Evolutionary conservation across 495 filamentous ascomycete species (phyloP), one percentile per base, ranked within the genome.

Genomic region (Echria macrotheca): DNA sequence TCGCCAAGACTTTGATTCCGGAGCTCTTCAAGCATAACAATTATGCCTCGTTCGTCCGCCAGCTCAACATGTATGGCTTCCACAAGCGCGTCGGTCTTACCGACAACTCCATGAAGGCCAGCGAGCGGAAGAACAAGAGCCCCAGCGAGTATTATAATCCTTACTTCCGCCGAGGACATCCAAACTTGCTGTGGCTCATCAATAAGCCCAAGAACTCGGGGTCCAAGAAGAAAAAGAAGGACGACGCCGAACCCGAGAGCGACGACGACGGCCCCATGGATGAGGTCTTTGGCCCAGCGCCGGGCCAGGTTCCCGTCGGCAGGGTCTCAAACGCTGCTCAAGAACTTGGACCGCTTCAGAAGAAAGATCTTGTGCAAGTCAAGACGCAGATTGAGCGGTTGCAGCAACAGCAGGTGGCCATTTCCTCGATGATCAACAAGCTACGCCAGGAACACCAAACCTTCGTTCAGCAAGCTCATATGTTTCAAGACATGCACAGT

Each of bases 1-100:
- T 99, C 67, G 94, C 93, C n/a, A 91, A 89, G 64, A 95, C 84
- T 0, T 66, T 99, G 50, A 97, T 99, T 40, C 93, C 93, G 2
- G 93, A 97, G 61, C 75, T 96, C 6, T 99, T 97, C 78, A 99
- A 99, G 63, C 94, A 97, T 68, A 97, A 96, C 66, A 99, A 97
- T 66, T 99, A 97, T 65, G 91, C 93, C 5, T 97, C 94, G 1
- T 99, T 99, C 59, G 93, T 99, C 21, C 87, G 93, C 8, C 93
- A 98, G 61, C 76, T 98, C 53, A 98, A 98, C 61, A 97, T 98
- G 93, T 98, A 99, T 65, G 93, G 93, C 6, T 99, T 99, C 61
- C 93, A 99, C 67, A 99, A 99, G 72, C 88, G 91, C 44, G 94
- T 99, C 8, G 93, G 93, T 2, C 79, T 99, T 19, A 93, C 90